Evolutionary conservation across 116 monocot genomes (phyloP), one percentile per base, ranked within the genome.

Genomic region (Thalassia testudinum): DNA sequence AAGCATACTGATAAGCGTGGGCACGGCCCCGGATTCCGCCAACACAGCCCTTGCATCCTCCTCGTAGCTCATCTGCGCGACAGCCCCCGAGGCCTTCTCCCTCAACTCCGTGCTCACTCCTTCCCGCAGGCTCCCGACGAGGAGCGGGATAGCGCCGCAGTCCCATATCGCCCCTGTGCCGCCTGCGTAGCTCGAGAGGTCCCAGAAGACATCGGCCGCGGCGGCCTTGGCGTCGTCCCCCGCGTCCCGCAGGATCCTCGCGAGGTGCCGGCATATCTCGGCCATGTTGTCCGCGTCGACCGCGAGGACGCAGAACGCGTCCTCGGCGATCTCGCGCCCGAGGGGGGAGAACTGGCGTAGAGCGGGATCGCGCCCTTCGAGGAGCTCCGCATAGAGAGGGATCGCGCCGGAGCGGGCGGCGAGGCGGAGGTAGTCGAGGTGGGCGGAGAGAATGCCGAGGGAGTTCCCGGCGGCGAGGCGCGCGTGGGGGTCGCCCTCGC

Each of bases 291-390:
- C 71, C 53, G 75, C 67, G 0, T 22, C 67, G 26, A 80, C 71
- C 12, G 80, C 74, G 22, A 80, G 50, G 1, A 80, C 29, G 26
- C 75, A 71, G 27, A 80, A 55, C 47, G 64, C 80, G 62, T 80
- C 80, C 63, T 80, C 80, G 0, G 65, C 75, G 23, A 80, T 75
- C 51, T 80, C 80, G 48, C 57, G 75, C 24, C 80, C 80, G 13
- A 75, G 59, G n/a, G n/a, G n/a, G n/a, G n/a, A n/a, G n/a, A n/a
- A n/a, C n/a, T n/a, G n/a, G n/a, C n/a, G n/a, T n/a, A n/a, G n/a
- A n/a, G n/a, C 10, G 37, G 67, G 57, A 3, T 68, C 64, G 13
- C 51, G 12, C 15, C 68, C 67, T 54, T 58, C 24, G 21, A 80
- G 68, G 12, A 75, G 54, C 30, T 80, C 75, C 12, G 66, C 42